These are phyloP conservation scores for Sclerotinia nivalis DNA, from an alignment of 2,329 filamentous ascomycete genomes.

Conservation along the genomic window DNA sequence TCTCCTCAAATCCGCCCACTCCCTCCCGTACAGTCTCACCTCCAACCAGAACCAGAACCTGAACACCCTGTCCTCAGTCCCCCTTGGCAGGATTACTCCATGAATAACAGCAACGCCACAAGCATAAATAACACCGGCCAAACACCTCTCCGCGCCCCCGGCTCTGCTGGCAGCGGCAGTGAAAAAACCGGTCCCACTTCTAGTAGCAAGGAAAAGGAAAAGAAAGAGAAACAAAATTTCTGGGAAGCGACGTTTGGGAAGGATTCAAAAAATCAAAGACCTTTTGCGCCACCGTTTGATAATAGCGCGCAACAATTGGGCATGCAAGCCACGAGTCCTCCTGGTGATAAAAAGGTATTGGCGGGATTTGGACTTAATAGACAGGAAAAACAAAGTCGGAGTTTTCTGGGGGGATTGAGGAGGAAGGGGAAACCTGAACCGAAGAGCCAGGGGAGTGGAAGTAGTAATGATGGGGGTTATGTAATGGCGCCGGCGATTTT, in stretches of 20 bases:
- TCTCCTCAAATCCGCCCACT: not conserved
- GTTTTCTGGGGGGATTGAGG: constrained; percentile 38
- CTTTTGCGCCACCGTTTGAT: constrained; percentile 23
- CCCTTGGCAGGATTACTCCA: constrained; percentile 25
- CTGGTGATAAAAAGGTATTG: constrained; percentile 27
- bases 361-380: constrained; percentile 30
- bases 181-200: constrained; percentile 23
- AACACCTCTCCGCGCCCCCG: constrained; percentile 24
- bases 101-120: constrained; percentile 12
- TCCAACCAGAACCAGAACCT: constrained; percentile 16
- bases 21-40: not conserved
- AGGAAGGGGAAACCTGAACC: constrained; percentile 30
- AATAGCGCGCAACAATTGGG: constrained; percentile 21
- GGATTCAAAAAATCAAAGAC: constrained; percentile 35
- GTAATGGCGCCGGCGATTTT: not conserved
- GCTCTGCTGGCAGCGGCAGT: constrained; percentile 33
- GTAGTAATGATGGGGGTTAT: constrained; percentile 17
- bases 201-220: constrained; percentile 26
- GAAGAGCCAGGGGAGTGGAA: constrained; percentile 22
- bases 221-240: constrained; percentile 38
- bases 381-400: constrained; percentile 36
- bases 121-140: constrained; percentile 5
- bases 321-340: constrained; percentile 26
- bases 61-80: constrained; percentile 27
- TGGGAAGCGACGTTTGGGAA: constrained; percentile 41